These are phyloP conservation scores for Suillus weaverae DNA, from an alignment of 768 basidiomycete genomes.

Conservation along the genomic window DNA sequence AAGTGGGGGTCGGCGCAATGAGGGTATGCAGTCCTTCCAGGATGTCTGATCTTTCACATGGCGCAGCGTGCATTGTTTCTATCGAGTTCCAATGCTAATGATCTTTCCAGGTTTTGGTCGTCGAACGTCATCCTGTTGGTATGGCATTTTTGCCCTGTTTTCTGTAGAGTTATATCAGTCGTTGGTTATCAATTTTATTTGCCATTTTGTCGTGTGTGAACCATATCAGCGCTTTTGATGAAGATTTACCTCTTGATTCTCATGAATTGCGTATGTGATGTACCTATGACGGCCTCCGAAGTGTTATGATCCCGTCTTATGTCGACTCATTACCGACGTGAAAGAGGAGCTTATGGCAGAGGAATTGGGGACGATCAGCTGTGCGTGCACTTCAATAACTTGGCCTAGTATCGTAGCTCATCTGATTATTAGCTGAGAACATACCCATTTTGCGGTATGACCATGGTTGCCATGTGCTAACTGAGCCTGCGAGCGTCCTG, in stretches of 20 bases:
- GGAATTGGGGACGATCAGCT: no score
- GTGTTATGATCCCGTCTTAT: neutral
- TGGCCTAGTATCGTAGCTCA: neutral
- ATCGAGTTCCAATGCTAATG: conserved; percentile 5
- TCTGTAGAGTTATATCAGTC: neutral
- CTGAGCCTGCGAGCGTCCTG: neutral
- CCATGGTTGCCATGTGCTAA: neutral
- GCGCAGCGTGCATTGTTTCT: conserved; percentile 22
- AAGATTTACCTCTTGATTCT: neutral
- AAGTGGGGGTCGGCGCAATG: conserved; percentile 75
- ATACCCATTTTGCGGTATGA: neutral
- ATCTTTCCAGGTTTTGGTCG: conserved; percentile 10
- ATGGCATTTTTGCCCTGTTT: conserved; percentile 39
- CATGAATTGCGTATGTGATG: neutral
- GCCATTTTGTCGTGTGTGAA: neutral
- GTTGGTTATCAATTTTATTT: neutral
- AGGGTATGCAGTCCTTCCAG: conserved; percentile 75
- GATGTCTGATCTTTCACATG: conserved; percentile 68
- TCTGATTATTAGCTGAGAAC: neutral
- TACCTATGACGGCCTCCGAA: neutral
- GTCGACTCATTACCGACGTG: no score
- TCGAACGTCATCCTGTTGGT: conserved; percentile 1
- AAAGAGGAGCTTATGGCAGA: neutral
- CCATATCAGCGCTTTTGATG: neutral
- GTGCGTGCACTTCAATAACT: neutral